phyloP scores from a whole-genome alignment of 495 filamentous ascomycete genomes.

The Zalerion maritima region DNA sequence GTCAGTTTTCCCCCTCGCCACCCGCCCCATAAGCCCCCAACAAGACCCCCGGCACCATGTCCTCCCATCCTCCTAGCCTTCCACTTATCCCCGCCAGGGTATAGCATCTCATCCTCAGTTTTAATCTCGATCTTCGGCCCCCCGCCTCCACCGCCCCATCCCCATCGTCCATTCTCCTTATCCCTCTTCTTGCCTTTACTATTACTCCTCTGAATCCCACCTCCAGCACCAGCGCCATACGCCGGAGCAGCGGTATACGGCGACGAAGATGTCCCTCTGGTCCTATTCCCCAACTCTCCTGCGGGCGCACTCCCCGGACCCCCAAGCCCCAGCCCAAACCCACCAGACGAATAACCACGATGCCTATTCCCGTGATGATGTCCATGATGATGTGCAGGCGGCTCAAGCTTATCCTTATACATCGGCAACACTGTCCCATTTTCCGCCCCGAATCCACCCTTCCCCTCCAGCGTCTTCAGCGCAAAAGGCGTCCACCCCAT shows the following conservation, averaged over 20 bases:
- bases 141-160: slow-evolving; percentile 19
- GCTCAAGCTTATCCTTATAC: slow-evolving; percentile 31
- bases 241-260: slow-evolving; percentile 5
- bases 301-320: slow-evolving; percentile 14
- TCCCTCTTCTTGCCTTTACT: slow-evolving; percentile 2
- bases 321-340: slow-evolving; percentile 10
- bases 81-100: slow-evolving; percentile 19
- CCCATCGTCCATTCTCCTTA: slow-evolving; percentile 13
- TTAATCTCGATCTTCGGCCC: slow-evolving; percentile 30
- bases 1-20: slow-evolving; percentile 6
- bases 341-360: slow-evolving; percentile 5
- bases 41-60: too few relatives aligned
- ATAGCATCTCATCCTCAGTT: slow-evolving; percentile 20
- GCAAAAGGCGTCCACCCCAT: slow-evolving; percentile 30
- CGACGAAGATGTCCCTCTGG: slow-evolving; percentile 10
- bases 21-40: too few relatives aligned
- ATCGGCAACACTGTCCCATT: slow-evolving; percentile 18
- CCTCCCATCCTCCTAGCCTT: slow-evolving; percentile 11
- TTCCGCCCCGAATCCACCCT: slow-evolving; percentile 4
- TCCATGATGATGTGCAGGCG: slow-evolving; percentile 5
- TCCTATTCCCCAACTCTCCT: slow-evolving; percentile 9
- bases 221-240: too few relatives aligned
- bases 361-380: slow-evolving; percentile 11
- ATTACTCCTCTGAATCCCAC: too few relatives aligned
- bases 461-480: slow-evolving; percentile 16